phyloP scores from a whole-genome alignment of 805 yeast genomes.

The Sugiyamaella americana region DNA sequence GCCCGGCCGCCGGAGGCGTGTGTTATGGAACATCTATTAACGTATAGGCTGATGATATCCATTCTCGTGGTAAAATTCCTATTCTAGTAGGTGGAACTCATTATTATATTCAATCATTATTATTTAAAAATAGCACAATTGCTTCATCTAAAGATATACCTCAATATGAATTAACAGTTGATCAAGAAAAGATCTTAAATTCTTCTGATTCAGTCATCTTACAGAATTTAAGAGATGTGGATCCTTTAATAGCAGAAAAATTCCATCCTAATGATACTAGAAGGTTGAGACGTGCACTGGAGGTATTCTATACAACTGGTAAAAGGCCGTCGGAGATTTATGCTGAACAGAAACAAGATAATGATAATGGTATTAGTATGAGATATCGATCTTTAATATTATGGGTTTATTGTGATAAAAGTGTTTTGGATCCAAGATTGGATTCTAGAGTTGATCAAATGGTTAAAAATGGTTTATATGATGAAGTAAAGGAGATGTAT shows the following conservation, averaged over 20 bases:
- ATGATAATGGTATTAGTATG: conserved; percentile 7
- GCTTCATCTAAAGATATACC: conserved; percentile 22
- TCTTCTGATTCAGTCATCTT: conserved; percentile 41
- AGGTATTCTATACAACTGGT: conserved; percentile 65
- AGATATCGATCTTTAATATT: conserved; percentile 45
- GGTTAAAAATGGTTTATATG: conserved; percentile 62
- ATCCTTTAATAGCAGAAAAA: conserved; percentile 68
- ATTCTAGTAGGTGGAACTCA: conserved; percentile 95
- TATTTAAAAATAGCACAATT: conserved; percentile 65
- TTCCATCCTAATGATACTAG: conserved; percentile 90
- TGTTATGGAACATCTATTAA: too few species aligned
- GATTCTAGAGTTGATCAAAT: conserved; percentile 79
- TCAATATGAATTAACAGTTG: conserved; percentile 22
- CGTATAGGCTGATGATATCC: conserved; percentile 50
- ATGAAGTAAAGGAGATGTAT: conserved; percentile 62
- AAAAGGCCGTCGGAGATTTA: conserved; percentile 66
- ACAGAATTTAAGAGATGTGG: conserved; percentile 42
- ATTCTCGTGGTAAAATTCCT: conserved; percentile 64
- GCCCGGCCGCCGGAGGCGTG: too few species aligned
- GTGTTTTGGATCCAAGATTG: conserved; percentile 52
- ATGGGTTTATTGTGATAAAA: conserved; percentile 74
- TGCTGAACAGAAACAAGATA: conserved; percentile 42
- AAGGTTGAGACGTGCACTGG: conserved; percentile 72
- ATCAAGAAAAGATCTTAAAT: conserved; percentile 43
- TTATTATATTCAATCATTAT: conserved; percentile 74